These are phyloP conservation scores for Aphanomyces cochlioides DNA, from an alignment of 352 stramenopile genomes.

Conservation along the genomic window DNA sequence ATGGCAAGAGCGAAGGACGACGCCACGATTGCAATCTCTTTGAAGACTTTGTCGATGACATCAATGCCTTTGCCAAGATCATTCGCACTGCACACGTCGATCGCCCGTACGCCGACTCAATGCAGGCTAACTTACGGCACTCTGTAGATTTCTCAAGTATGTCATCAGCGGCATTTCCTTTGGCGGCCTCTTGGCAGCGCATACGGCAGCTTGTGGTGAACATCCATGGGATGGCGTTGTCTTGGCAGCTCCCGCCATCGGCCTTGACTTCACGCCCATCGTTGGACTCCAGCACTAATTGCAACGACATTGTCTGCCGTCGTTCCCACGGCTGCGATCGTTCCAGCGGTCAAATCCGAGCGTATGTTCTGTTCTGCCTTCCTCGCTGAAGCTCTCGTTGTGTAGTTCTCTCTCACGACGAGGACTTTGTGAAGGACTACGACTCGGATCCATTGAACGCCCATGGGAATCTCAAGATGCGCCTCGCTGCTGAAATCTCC, in stretches of 20 bases:
- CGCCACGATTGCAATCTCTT: slow-evolving; percentile 15
- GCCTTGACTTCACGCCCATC: slow-evolving; percentile 8
- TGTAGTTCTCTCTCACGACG: slow-evolving; percentile 16
- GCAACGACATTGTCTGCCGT: slow-evolving; percentile 4
- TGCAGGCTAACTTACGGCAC: background rate
- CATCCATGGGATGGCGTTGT: slow-evolving; percentile 16
- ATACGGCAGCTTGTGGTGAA: background rate
- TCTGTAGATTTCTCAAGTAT: background rate
- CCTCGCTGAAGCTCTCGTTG: background rate
- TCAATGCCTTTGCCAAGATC: background rate
- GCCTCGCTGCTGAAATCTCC: background rate
- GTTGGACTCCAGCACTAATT: slow-evolving; percentile 18
- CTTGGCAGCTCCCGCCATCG: slow-evolving; percentile 16
- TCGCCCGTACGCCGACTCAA: background rate
- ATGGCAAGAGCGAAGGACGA: slow-evolving; percentile 19
- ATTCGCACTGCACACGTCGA: background rate
- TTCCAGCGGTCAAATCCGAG: slow-evolving; percentile 17
- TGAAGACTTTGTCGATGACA: slow-evolving; percentile 12
- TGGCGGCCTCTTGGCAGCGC: slow-evolving; percentile 13
- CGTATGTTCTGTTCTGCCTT: background rate
- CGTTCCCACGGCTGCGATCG: slow-evolving; percentile 5
- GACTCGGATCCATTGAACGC: slow-evolving; percentile 16
- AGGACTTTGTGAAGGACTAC: slow-evolving; percentile 22
- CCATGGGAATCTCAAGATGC: slow-evolving; percentile 19
- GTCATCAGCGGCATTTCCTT: slow-evolving; percentile 25